Percentiles rank a stretch among this genome's conserved stretches.
Conservation (phyloP, 257 asterid species). For the Orobanche coerulescens region DNA sequence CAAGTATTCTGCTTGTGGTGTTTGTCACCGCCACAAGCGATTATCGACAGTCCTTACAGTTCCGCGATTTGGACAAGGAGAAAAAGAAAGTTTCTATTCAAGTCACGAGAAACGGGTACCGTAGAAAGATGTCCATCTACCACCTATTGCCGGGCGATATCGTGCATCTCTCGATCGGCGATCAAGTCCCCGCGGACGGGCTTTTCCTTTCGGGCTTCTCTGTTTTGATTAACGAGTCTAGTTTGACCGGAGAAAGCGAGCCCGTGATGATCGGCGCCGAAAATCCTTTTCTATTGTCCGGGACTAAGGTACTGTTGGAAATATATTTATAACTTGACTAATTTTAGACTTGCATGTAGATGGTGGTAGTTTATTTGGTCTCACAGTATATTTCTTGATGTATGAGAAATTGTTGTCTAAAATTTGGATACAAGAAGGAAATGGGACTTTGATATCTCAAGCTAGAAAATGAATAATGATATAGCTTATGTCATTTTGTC, state of each 20-base stretch:
- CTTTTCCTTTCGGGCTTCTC: constrained; percentile 80
- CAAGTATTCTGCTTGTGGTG: constrained; percentile 78
- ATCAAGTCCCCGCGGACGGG: constrained; percentile 95
- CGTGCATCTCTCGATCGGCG: constrained; percentile 84
- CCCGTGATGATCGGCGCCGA: constrained; percentile 56
- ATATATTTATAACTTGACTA: too few relatives aligned
- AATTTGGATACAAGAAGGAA: too few relatives aligned
- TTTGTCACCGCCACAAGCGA: constrained; percentile 92
- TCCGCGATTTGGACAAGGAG: constrained; percentile 83
- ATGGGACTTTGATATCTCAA: too few relatives aligned
- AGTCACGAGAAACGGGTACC: constrained; percentile 66
- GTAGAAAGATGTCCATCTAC: constrained; percentile 71
- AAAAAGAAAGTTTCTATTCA: constrained; percentile 79
- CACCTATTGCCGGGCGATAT: constrained; percentile 73
- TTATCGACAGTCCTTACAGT: constrained; percentile 80
- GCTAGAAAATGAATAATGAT: too few relatives aligned
- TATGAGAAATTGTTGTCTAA: too few relatives aligned
- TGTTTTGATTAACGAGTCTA: constrained; percentile 71
- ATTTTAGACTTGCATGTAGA: too few relatives aligned
- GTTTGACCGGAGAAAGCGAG: constrained; percentile 91
- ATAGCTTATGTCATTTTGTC: too few relatives aligned
- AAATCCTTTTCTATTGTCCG: constrained; percentile 71
- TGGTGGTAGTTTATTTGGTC: too few relatives aligned
- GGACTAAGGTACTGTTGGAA: too few relatives aligned
- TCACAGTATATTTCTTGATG: too few relatives aligned